Evolutionary conservation across 768 basidiomycete species (phyloP), one percentile per base, ranked within the genome.

Genomic region (Psilocybe tampanensis): DNA sequence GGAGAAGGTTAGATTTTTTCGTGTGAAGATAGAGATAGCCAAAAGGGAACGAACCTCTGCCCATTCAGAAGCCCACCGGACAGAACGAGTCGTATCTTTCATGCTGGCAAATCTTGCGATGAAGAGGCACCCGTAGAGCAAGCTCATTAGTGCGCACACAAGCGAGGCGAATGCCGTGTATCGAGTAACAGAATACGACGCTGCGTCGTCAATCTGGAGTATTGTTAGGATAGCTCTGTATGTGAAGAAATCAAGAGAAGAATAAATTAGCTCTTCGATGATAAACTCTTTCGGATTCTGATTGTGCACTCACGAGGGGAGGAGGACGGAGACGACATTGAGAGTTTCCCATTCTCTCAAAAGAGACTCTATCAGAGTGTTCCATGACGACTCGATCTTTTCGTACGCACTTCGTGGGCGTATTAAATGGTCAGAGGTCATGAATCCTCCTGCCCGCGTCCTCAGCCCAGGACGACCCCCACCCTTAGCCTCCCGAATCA

Each of bases 101-200:
- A 89, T 89, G 0, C 77, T 80, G 2, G 80, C 80, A 56, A 89
- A 89, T 21, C 85, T 75, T 23, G 88, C 73, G 32, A 85, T 87
- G 64, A 83, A 89, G 26, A 86, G 74, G 63, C 87, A 86, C 0
- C 87, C 87, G 60, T 78, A 89, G 2, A 80, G 72, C 22, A 89
- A 68, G 64, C 85, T 86, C 79, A 87, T 79, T 41, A 88, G 64
- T 0, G 86, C 81, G 29, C 80, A 86, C 0, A 82, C 69, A 41
- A 88, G 70, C 1, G 86, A 86, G 15, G 84, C 69, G 15, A 88
- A 71, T 0, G 85, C 84, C 0, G 81, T 70, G 21, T 81, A 86
- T 54, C 86, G 77, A 2, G 80, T 82, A 8, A 87, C 52, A 0
- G 85, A 81, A 62, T 86, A 83, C 6, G 67, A 64, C 1, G 76